Percentiles rank a stretch among this genome's conserved stretches.
Conservation (phyloP, 306 rosid genomes). For the Bauhinia variegata region DNA sequence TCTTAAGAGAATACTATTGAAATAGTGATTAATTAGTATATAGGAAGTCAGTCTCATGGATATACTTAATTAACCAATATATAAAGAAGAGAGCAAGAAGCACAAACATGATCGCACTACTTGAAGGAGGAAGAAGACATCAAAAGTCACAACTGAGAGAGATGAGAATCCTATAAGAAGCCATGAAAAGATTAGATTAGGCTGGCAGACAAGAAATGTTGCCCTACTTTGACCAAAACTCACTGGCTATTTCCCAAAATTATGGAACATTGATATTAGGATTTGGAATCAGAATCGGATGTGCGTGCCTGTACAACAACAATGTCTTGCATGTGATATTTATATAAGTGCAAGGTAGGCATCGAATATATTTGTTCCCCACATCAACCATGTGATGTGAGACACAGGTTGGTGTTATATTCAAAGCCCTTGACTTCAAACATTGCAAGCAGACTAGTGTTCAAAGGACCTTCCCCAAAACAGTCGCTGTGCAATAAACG, state of each 20-base stretch:
- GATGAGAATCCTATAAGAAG: not conserved
- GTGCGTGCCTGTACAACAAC: not conserved
- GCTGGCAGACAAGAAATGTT: not conserved
- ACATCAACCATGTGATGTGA: not conserved
- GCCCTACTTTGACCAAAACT: not conserved
- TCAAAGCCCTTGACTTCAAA: not conserved
- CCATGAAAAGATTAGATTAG: not conserved
- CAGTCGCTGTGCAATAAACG: constrained; percentile 4
- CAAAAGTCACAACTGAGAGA: too few relatives aligned
- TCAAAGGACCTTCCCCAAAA: not conserved
- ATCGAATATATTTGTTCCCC: not conserved
- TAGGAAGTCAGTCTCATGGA: too few relatives aligned
- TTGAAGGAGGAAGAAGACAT: too few relatives aligned
- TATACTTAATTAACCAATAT: too few relatives aligned
- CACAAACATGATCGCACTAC: too few relatives aligned
- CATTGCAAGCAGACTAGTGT: not conserved
- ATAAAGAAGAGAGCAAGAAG: too few relatives aligned
- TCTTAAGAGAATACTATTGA: too few relatives aligned
- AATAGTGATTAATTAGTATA: too few relatives aligned
- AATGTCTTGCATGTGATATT: not conserved
- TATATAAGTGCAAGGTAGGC: too few relatives aligned
- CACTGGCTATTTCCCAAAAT: not conserved
- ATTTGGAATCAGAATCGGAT: not conserved
- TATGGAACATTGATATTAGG: not conserved
- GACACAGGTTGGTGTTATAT: not conserved